A percentile compares a stretch with the other conserved stretches of the same genome.
These are phyloP conservation scores for Colletotrichum limetticola DNA, from an alignment of 2,329 filamentous ascomycete genomes.

Conservation along the genomic window DNA sequence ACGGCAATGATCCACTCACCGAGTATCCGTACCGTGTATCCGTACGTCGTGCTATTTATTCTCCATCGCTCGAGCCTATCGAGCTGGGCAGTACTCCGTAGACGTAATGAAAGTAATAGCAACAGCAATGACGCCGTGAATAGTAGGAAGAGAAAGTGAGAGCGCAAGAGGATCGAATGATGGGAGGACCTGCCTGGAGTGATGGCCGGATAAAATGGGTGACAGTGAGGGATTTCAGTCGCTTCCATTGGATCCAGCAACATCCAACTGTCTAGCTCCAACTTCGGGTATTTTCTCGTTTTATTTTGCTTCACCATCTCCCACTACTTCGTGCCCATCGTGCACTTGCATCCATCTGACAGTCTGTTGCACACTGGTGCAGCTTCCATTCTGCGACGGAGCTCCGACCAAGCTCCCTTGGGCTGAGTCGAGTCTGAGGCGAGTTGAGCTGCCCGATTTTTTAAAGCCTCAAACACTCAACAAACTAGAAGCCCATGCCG, in stretches of 20 bases:
- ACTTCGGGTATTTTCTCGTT: constrained; percentile 12
- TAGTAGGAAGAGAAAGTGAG: not conserved
- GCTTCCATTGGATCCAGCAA: not conserved
- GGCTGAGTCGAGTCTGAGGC: not conserved
- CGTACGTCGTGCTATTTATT: constrained; percentile 5
- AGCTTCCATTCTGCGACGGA: not conserved
- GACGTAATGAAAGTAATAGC: not conserved
- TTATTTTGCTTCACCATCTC: constrained; percentile 10
- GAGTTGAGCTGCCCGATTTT: not conserved
- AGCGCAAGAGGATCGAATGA: not conserved
- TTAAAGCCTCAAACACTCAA: constrained; percentile 33
- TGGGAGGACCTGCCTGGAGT: not conserved
- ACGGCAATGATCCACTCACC: constrained; percentile 8
- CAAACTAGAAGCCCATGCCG: constrained; percentile 30
- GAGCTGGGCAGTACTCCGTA: not conserved
- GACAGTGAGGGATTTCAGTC: constrained; percentile 9
- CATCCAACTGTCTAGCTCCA: constrained; percentile 14
- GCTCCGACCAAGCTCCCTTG: constrained; percentile 1
- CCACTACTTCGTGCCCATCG: not conserved
- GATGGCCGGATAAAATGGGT: not conserved
- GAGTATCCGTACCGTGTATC: not conserved
- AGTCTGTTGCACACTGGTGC: not conserved
- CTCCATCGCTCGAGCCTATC: not conserved
- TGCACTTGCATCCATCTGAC: not conserved
- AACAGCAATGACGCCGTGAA: not conserved